Base-by-base conservation (phyloP, 2,329 filamentous ascomycete species). In the Calonectria ilicicola region DNA sequence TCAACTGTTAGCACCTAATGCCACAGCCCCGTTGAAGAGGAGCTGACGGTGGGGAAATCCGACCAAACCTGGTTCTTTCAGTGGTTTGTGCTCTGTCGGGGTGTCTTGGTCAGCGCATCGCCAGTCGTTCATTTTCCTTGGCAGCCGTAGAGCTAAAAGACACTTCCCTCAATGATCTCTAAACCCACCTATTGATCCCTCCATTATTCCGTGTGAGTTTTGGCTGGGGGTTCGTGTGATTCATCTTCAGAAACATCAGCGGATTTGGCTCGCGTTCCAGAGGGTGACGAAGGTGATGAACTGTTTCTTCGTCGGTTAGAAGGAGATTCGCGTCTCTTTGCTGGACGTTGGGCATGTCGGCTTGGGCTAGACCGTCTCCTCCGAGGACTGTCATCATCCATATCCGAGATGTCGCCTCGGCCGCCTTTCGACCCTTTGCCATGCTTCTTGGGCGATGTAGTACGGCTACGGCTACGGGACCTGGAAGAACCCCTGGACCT, bases 171-270 rank as follows among this genome's bases (percentile, higher is more conserved):
- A n/a, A 40, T 35, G 62, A 58, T 67, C 64, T 63, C 64, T 27
- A 32, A 46, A 77, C 80, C 76, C 74, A 82, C 80, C 77, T 81
- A 73, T 76, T 63, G 32, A 42, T 73, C 72, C 72, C 56, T 71
- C 27, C 65, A 53, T 26, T 70, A 58, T 58, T 75, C 74, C 56
- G 38, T 51, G 62, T 75, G 70, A 47, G 75, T 46, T 40, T 78
- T 81, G 62, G 62, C 46, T 47, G 72, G 66, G 10, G 77, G 69
- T 29, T 74, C 76, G 75, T 71, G 73, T 68, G 76, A 60, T 73
- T 79, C 78, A 80, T 81, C 82, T 82, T 83, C 79, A 75, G 75
- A 87, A 88, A 83, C 83, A 90, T 92, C 90, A 91, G 87, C 89
- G 82, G 86, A 87, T 83, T 85, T 89, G 83, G 86, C 82, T 85